These are phyloP conservation scores for Chaetomiaceae sp. DNA, from an alignment of 2,329 filamentous ascomycete genomes.

Conservation along the genomic window DNA sequence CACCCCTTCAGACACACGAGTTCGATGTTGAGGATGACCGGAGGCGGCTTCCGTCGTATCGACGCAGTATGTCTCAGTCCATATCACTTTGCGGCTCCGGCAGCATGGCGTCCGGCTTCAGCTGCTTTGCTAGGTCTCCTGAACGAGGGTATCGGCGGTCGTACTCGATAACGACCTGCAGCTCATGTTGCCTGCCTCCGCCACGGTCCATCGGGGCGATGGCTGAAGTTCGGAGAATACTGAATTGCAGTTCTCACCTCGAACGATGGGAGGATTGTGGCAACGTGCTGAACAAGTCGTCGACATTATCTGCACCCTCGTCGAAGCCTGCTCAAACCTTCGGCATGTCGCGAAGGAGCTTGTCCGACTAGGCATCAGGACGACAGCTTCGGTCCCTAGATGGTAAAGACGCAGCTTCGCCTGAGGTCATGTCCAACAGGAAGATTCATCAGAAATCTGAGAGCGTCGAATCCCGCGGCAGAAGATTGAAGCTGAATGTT, in stretches of 20 bases:
- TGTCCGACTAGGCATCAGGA: no score
- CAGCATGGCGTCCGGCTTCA: constrained; percentile 40
- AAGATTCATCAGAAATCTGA: background rate
- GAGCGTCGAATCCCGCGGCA: background rate
- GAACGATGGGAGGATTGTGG: background rate
- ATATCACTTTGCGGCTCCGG: constrained; percentile 50
- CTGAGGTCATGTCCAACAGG: background rate
- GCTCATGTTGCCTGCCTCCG: constrained; percentile 36
- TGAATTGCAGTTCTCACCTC: no score
- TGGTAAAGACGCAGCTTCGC: no score
- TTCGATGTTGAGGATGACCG: constrained; percentile 35
- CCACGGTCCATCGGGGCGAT: background rate
- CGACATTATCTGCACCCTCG: background rate
- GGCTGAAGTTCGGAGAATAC: no score
- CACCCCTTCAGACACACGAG: constrained; percentile 28
- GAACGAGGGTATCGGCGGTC: constrained; percentile 43
- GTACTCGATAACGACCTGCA: constrained; percentile 50
- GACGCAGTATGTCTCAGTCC: constrained; percentile 49
- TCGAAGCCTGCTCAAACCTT: background rate
- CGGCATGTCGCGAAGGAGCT: no score
- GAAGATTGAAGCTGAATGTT: constrained; percentile 17
- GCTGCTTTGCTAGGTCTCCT: constrained; percentile 37
- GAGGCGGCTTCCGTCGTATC: constrained; percentile 41
- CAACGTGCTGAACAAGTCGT: background rate
- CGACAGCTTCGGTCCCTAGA: no score